These are phyloP conservation scores for Lichtheimia corymbifera DNA, from an alignment of 371 early-diverging fungal species.

Conservation along the genomic window DNA sequence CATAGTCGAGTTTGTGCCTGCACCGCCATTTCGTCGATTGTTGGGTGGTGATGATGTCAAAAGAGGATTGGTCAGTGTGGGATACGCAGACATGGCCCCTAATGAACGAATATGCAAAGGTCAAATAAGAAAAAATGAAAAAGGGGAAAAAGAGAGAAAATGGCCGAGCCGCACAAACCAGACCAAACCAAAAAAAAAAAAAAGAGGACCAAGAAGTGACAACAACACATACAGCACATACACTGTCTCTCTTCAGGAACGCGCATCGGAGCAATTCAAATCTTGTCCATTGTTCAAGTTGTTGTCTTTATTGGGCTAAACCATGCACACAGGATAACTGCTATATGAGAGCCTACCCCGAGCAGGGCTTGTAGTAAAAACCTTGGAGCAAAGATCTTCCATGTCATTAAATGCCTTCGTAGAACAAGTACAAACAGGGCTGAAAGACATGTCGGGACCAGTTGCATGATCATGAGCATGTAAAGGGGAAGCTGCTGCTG, in stretches of 20 bases:
- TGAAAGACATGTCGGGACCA: slow-evolving; percentile 52
- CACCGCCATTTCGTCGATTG: not conserved
- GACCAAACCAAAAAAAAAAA: no score
- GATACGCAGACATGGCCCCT: slow-evolving; percentile 15
- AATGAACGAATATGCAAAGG: not conserved
- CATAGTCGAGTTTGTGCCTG: not conserved
- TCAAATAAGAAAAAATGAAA: not conserved
- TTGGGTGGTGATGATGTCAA: slow-evolving; percentile 10
- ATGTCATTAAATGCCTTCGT: slow-evolving; percentile 91
- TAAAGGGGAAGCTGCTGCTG: not conserved
- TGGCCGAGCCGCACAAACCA: no score
- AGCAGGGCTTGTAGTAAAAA: slow-evolving; percentile 69
- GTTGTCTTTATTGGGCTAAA: not conserved
- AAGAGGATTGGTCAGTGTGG: slow-evolving; percentile 14
- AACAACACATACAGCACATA: no score
- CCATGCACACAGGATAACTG: not conserved
- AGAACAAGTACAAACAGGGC: slow-evolving; percentile 63
- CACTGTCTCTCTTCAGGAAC: not conserved
- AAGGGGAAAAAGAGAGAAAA: no score
- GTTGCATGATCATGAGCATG: slow-evolving; percentile 18
- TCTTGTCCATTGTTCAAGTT: not conserved
- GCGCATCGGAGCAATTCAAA: slow-evolving; percentile 4
- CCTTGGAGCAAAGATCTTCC: slow-evolving; percentile 94
- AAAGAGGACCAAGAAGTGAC: no score
- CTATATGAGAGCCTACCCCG: slow-evolving; percentile 24